A percentile compares a stretch with the other conserved stretches of the same genome.
phyloP scores from a whole-genome alignment of 2,329 filamentous ascomycete species.

The Phaeosphaeria sp. region DNA sequence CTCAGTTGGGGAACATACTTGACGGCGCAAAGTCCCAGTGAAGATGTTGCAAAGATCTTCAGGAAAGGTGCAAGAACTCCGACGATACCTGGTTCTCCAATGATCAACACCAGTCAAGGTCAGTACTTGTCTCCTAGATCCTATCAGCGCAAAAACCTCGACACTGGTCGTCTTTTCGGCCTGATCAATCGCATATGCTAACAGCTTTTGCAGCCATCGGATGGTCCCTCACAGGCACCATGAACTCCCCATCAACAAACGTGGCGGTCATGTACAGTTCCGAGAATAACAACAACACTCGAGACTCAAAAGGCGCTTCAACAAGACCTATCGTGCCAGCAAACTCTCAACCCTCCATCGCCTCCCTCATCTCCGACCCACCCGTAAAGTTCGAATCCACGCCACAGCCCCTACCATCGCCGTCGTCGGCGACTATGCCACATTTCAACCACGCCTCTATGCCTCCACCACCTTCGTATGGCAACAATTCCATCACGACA shows the following conservation, averaged over 20 bases:
- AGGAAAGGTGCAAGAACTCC: constrained; percentile 34
- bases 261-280: constrained; percentile 81
- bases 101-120: constrained; percentile 60
- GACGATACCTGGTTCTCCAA: constrained; percentile 53
- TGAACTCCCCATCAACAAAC: constrained; percentile 84
- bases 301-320: constrained; percentile 26
- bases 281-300: constrained; percentile 39
- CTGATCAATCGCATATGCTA: constrained; percentile 5
- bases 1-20: constrained; percentile 53
- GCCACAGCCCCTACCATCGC: constrained; percentile 25
- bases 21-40: constrained; percentile 40
- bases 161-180: neutral
- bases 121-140: constrained; percentile 10
- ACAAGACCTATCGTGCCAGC: constrained; percentile 27
- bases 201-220: constrained; percentile 65
- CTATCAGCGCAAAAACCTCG: neutral
- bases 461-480: constrained; percentile 38
- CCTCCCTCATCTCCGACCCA: constrained; percentile 38
- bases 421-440: constrained; percentile 15
- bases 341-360: constrained; percentile 37
- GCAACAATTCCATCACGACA: constrained; percentile 27
- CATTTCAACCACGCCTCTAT: constrained; percentile 39
- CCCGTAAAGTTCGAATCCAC: constrained; percentile 36
- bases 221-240: constrained; percentile 87
- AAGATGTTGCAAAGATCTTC: constrained; percentile 40